Evolutionary conservation across 306 rosid species (phyloP).

Genomic region (Prunus campanulata): DNA sequence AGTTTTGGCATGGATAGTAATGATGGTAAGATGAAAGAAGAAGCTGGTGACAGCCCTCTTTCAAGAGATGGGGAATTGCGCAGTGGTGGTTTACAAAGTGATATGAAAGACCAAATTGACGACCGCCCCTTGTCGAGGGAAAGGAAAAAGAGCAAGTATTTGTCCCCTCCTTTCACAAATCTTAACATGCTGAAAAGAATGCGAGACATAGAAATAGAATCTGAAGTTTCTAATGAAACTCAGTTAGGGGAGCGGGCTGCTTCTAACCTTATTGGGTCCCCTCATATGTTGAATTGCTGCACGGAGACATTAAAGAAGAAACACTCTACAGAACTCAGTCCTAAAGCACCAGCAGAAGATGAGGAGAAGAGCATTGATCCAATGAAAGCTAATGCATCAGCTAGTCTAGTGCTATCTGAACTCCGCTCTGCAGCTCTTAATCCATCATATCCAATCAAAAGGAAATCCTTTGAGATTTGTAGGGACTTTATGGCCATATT

Average conservation of each 20-base stretch:
- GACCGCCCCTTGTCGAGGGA: slow-evolving; percentile 45
- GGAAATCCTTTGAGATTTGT: slow-evolving; percentile 29
- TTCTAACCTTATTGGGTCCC: slow-evolving; percentile 20
- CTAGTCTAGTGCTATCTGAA: slow-evolving; percentile 40
- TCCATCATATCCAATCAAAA: slow-evolving; percentile 29
- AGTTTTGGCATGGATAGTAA: slow-evolving; percentile 9
- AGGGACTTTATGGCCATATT: slow-evolving; percentile 40
- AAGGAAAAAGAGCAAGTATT: slow-evolving; percentile 81
- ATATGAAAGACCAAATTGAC: slow-evolving; percentile 26
- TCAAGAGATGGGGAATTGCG: slow-evolving; percentile 4
- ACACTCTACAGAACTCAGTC: slow-evolving; percentile 23
- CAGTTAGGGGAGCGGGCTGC: slow-evolving; percentile 12
- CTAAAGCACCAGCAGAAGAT: slow-evolving; percentile 28
- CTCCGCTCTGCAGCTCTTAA: slow-evolving; percentile 44
- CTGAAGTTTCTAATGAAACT: slow-evolving; percentile 24
- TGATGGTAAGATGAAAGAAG: slow-evolving; percentile 18
- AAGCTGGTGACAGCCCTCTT: slow-evolving; percentile 10
- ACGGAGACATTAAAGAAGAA: slow-evolving; percentile 28
- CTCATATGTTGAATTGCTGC: slow-evolving; percentile 20
- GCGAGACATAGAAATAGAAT: slow-evolving; percentile 20
- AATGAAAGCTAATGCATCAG: slow-evolving; percentile 35
- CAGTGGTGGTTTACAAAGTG: neutral
- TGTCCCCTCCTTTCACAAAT: slow-evolving; percentile 77
- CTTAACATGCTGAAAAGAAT: slow-evolving; percentile 24
- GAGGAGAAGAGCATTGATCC: slow-evolving; percentile 39